Evolutionary conservation across 345 rosid species (phyloP), one percentile per base, ranked within the genome.

Genomic region (Brassica carinata): DNA sequence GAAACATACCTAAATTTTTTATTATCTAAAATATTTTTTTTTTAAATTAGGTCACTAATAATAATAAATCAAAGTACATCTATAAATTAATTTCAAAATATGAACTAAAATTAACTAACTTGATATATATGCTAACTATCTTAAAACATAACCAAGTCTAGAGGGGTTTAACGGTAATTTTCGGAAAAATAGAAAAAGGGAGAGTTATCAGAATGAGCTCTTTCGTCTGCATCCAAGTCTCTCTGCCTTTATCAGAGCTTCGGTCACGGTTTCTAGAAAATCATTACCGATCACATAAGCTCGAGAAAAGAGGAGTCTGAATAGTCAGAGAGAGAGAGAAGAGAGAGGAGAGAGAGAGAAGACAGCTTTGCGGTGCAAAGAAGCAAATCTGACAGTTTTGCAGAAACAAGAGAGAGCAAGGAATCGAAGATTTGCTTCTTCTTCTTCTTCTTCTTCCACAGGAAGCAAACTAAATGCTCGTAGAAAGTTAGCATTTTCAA

Each of bases 261-360:
- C 75, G 65, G 79, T 80, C 79, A 74, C 79, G 45, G 72, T 72
- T 72, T 29, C 82, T 72, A 45, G 57, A 78, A 64, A 48, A 14
- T 80, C 63, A 80, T 74, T 80, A 80, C 79, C 79, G 48, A 80
- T 80, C 83, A 80, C 79, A 80, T 75, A 62, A 61, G 74, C 75
- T 33, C 5, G 53, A 59, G 72, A 33, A 68, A 63, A 74, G 79
- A 80, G 66, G 68, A 74, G 18, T 40, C 69, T 38, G 64, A n/a
- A 72, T n/a, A 55, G 7, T 17, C 23, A 55, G 6, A 59, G 67
- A 67, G 73, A 51, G 61, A 58, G 64, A 55, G 9, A 2, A 67
- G 40, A 78, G 8, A 53, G n/a, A n/a, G n/a, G n/a, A n/a, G n/a
- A n/a, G n/a, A n/a, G n/a, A 40, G 18, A 53, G 76, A 65, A 66